Percentiles rank a stretch among this genome's conserved stretches.
These are phyloP conservation scores for Cyberlindnera suaveolens DNA, from an alignment of 805 yeast species.

Conservation along the genomic window DNA sequence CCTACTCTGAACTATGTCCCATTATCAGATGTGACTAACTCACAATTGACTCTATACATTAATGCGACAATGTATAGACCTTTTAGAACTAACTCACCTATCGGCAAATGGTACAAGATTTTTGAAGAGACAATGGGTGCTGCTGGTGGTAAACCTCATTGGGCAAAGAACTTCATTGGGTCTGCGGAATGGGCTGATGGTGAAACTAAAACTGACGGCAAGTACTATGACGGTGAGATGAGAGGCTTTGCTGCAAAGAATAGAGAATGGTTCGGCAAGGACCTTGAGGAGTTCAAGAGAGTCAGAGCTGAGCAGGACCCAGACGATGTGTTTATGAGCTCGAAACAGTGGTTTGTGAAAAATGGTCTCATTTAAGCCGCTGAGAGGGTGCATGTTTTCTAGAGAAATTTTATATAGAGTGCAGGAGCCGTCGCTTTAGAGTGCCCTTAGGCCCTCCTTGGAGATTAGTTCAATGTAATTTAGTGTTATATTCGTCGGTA, in stretches of 20 bases:
- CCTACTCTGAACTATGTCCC: constrained; percentile 59
- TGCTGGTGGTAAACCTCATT: constrained; percentile 92
- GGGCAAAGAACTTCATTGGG: constrained; percentile 95
- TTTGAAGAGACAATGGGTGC: constrained; percentile 74
- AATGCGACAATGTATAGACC: constrained; percentile 97
- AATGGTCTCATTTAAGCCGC: constrained; percentile 49
- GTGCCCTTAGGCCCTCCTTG: not conserved
- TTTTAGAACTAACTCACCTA: constrained; percentile 67
- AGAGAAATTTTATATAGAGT: too few species aligned
- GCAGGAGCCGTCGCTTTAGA: too few species aligned
- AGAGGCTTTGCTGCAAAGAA: constrained; percentile 68
- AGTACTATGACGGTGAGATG: constrained; percentile 60
- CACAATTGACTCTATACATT: constrained; percentile 76
- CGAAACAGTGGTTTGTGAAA: constrained; percentile 72
- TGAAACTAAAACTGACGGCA: constrained; percentile 27
- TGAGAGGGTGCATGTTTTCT: not conserved
- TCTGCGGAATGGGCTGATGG: constrained; percentile 29
- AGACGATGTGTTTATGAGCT: constrained; percentile 69
- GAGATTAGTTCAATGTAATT: not conserved
- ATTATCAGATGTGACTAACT: constrained; percentile 42
- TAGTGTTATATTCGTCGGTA: not conserved
- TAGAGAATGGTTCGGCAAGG: constrained; percentile 75
- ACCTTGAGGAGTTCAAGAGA: constrained; percentile 51
- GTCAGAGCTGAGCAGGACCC: constrained; percentile 74
- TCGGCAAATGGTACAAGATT: constrained; percentile 73